Evolutionary conservation across 1,284 basidiomycete genomes (phyloP).

Genomic region (Psilocybe mexicana): DNA sequence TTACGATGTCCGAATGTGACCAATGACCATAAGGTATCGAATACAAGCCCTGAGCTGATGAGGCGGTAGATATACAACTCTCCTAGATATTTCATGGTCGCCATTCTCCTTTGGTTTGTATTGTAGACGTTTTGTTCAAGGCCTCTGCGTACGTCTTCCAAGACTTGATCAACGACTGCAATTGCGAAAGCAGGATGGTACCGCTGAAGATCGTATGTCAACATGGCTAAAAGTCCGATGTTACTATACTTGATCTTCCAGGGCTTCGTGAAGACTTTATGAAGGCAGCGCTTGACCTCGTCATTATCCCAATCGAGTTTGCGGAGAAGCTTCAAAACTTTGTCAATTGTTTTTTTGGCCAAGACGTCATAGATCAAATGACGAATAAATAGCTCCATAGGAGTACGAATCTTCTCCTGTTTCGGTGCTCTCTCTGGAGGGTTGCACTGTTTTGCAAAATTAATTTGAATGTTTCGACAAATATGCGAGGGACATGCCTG

Average conservation of each 20-base stretch:
- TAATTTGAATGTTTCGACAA: neutral
- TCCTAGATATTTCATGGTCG: conserved; percentile 91
- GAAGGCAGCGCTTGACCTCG: conserved; percentile 51
- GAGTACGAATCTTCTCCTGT: conserved; percentile 82
- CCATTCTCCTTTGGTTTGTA: conserved; percentile 90
- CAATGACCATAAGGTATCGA: conserved; percentile 93
- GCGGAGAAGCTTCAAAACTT: conserved; percentile 87
- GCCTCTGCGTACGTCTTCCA: conserved; percentile 90
- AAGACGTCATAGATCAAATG: conserved; percentile 93
- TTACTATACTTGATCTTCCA: conserved; percentile 96
- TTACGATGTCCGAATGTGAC: conserved; percentile 95
- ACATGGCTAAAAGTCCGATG: conserved; percentile 89
- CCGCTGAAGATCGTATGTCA: conserved; percentile 90
- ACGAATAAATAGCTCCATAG: conserved; percentile 91
- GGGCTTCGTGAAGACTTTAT: conserved; percentile 91
- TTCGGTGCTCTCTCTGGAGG: conserved; percentile 91
- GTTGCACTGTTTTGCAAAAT: conserved; percentile 69
- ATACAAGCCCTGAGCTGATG: conserved; percentile 85
- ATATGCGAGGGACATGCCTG: conserved; percentile 55
- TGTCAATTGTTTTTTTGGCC: conserved; percentile 88
- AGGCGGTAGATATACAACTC: conserved; percentile 98
- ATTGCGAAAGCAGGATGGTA: conserved; percentile 91
- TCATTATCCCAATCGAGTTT: conserved; percentile 95
- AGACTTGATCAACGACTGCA: conserved; percentile 88
- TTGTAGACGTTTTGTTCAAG: conserved; percentile 95